Base-by-base conservation (phyloP, 768 basidiomycete genomes). In the Plicaturopsis crispa region DNA sequence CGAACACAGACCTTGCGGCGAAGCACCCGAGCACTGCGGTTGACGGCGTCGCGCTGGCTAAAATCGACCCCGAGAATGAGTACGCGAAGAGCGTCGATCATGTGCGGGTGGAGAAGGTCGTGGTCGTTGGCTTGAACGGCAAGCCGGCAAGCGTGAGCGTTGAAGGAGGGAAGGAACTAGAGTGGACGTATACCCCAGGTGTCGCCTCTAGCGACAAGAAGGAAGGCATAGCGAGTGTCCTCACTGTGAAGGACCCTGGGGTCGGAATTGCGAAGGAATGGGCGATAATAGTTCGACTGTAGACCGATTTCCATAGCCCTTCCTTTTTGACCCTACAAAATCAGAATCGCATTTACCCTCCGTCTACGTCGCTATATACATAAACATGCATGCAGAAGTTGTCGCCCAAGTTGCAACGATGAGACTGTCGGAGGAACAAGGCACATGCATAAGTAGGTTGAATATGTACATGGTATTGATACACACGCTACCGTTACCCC, bases 21-120 rank as follows among this genome's bases (percentile, higher is more conserved):
- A 52, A 53, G 41, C 65, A 65, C 24, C 65, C 67, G 1, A 53
- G 43, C 7, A 61, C 67, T 33, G 75, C 75, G 1, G 73, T 76
- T 10, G 73, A 75, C 45, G 69, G 69, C 13, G 70, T 70, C 20
- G 59, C 63, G 21, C 57, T 81, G 31, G 46, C 61, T 11, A 55
- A 48, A 17, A 86, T 79, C 51, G 58, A 75, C 43, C 57, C 69
- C 22, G 42, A 44, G 8, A 96, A 96, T 55, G 64, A 57, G 14
- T 97, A 78, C 62, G 86, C 82, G 38, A 63, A 69, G 59, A 72
- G 55, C 39, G 66, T 96, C 23, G 67, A 53, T 31, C 47, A 35
- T 4, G 90, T 97, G 41, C 66, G 81, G 34, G 79, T 97, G 13
- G 92, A 94, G 60, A 78, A 79, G 59, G 55, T 98, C 17, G 69